Base-by-base conservation (phyloP, 768 basidiomycete genomes). In the Suillus plorans region DNA sequence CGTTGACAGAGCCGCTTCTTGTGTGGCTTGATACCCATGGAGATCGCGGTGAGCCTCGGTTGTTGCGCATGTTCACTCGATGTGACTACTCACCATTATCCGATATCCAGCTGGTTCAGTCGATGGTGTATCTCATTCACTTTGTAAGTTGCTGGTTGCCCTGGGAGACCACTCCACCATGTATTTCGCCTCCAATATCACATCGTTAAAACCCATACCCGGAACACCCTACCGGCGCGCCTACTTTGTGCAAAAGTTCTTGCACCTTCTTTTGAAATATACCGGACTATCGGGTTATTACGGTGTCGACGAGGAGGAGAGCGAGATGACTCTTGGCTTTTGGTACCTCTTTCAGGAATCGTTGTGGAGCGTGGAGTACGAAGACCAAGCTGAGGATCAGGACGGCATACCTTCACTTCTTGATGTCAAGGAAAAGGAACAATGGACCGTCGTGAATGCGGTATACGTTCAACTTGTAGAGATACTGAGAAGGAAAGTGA, bases 271-370 rank as follows among this genome's bases (percentile, higher is more conserved):
- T 58, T 77, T 97, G 22, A 82, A 87, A 20, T 90, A 91, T 66
- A 93, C 92, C 0, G 89, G 87, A 80, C 76, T 86, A 12, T 86
- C 88, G 0, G 94, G 93, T 0, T 87, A 86, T 66, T 93, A 89
- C 71, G 92, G 91, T 1, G 83, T 85, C 0, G 94, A 96, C 56
- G 95, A 96, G 73, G 91, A 93, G 58, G 89, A 92, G 71, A 95
- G 92, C 69, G 94, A 96, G 76, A 84, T 90, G 81, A 91, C 91
- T 3, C 83, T 97, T 3, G 86, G 86, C 1, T 96, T 96, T 70
- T 97, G 96, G 91, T 96, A 94, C 67, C 79, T 93, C 47, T 85
- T 97, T 63, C 95, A 97, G 75, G 95, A 98, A 72, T 86, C 92
- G 1, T 74, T 94, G 31, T 94, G 92, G 92, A 82, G 79, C 42